Percentiles rank a stretch among this genome's conserved stretches.
Evolutionary conservation across 163 green algal genomes (phyloP).

Genomic region (Chlamydomonas reinhardtii): DNA sequence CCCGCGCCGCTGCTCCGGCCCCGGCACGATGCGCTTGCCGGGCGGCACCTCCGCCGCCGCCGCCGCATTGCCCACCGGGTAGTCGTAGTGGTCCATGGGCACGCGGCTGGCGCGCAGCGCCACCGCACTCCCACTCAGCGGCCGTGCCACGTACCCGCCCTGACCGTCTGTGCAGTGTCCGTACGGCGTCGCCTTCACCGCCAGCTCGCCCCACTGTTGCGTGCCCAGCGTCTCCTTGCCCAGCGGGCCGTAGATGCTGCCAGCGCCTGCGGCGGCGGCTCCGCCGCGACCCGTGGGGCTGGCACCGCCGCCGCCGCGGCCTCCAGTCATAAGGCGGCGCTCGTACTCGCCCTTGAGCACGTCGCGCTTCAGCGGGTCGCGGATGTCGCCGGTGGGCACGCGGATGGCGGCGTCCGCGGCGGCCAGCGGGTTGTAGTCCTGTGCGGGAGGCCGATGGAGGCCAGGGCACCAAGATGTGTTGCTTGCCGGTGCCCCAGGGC

Average conservation of each 20-base stretch:
- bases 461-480: too few relatives aligned
- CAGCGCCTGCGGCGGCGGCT: background rate
- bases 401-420: slow-evolving; percentile 32
- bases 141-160: slow-evolving; percentile 55
- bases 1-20: slow-evolving; percentile 43
- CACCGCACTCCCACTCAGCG: slow-evolving; percentile 30
- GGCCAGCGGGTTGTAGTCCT: slow-evolving; percentile 62
- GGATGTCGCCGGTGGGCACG: slow-evolving; percentile 61
- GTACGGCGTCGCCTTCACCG: slow-evolving; percentile 61
- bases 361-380: slow-evolving; percentile 71
- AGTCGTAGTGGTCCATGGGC: slow-evolving; percentile 65
- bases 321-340: slow-evolving; percentile 50
- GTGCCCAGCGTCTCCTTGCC: slow-evolving; percentile 65
- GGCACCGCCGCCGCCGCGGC: background rate
- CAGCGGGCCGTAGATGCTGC: background rate
- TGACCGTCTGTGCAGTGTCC: slow-evolving; percentile 60
- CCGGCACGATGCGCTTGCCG: slow-evolving; percentile 52
- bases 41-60: slow-evolving; percentile 47
- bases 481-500: too few relatives aligned
- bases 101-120: slow-evolving; percentile 22
- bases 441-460: too few relatives aligned
- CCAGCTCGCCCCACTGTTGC: slow-evolving; percentile 57
- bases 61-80: slow-evolving; percentile 44
- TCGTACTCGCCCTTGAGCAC: slow-evolving; percentile 62
- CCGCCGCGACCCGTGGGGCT: too few relatives aligned